phyloP scores from a whole-genome alignment of 2,329 filamentous ascomycete genomes.

The Hysterium pulicare region DNA sequence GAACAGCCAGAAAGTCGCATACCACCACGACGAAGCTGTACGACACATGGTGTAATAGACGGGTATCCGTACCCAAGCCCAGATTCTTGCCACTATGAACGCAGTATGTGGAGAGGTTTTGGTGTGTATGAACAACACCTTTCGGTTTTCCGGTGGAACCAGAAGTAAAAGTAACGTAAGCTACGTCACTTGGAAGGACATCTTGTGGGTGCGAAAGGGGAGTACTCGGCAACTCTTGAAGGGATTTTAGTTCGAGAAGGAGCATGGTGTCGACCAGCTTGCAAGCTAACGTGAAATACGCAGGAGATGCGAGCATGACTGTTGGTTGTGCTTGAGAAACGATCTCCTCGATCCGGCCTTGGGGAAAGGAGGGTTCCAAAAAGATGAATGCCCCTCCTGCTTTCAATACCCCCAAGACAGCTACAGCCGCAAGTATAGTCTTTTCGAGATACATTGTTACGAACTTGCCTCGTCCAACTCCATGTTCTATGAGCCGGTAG shows the following conservation, averaged over 20 bases:
- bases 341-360: constrained; percentile 28
- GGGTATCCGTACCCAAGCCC: constrained; percentile 4
- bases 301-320: background rate
- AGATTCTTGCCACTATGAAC: constrained; percentile 6
- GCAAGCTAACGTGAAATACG: background rate
- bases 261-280: background rate
- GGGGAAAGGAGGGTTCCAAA: constrained; percentile 26
- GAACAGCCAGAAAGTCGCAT: constrained; percentile 5
- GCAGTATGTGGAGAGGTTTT: constrained; percentile 7
- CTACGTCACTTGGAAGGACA: background rate
- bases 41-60: constrained; percentile 6
- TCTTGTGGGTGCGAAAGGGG: background rate
- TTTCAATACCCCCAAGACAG: constrained; percentile 17
- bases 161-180: constrained; percentile 3
- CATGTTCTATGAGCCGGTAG: no score
- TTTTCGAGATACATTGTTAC: constrained; percentile 19
- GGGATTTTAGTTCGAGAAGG: background rate
- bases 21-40: constrained; percentile 7
- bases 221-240: background rate
- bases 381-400: constrained; percentile 15
- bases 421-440: constrained; percentile 23
- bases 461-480: no score
- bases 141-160: constrained; percentile 2
- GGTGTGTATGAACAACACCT: constrained; percentile 6
- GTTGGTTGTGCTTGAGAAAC: background rate